phyloP scores from a whole-genome alignment of 2,329 filamentous ascomycete genomes.

The Raffaelea ambrosiae region DNA sequence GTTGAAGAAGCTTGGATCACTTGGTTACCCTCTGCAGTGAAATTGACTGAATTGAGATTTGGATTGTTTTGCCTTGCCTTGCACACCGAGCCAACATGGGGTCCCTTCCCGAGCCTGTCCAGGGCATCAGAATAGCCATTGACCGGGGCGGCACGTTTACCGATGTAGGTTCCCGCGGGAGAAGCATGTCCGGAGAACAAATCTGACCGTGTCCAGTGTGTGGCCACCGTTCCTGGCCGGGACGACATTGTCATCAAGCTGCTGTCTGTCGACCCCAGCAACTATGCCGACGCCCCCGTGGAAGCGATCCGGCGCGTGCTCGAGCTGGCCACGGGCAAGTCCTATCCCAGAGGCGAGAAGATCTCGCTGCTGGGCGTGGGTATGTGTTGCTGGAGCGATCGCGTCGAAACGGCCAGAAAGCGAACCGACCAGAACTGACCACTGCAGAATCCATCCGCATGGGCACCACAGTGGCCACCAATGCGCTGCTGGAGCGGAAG shows the following conservation, averaged over 20 bases:
- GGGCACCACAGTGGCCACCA: slow-evolving; percentile 92
- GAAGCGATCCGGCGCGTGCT: slow-evolving; percentile 3
- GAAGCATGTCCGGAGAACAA: no score
- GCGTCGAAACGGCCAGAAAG: no score
- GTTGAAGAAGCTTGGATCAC: no score
- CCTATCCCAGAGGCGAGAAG: slow-evolving; percentile 51
- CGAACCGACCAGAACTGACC: no score
- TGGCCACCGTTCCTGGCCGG: slow-evolving; percentile 42
- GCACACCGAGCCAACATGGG: no score
- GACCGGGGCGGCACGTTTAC: slow-evolving; percentile 4
- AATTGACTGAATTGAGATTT: no score
- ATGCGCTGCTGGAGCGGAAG: slow-evolving; percentile 82
- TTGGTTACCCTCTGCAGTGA: no score
- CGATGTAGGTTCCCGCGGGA: background rate
- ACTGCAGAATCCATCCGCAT: slow-evolving; percentile 52
- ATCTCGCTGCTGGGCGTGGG: slow-evolving; percentile 20
- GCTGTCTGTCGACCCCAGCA: slow-evolving; percentile 4
- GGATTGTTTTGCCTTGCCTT: no score
- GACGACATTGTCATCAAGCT: slow-evolving; percentile 26
- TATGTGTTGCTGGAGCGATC: no score
- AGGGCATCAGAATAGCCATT: background rate
- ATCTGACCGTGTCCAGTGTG: no score
- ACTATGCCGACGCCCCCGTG: slow-evolving; percentile 3
- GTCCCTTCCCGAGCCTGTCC: background rate
- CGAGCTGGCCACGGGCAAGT: slow-evolving; percentile 27